Base-by-base conservation (phyloP, 805 yeast genomes). In the Suhomyces sp. region DNA sequence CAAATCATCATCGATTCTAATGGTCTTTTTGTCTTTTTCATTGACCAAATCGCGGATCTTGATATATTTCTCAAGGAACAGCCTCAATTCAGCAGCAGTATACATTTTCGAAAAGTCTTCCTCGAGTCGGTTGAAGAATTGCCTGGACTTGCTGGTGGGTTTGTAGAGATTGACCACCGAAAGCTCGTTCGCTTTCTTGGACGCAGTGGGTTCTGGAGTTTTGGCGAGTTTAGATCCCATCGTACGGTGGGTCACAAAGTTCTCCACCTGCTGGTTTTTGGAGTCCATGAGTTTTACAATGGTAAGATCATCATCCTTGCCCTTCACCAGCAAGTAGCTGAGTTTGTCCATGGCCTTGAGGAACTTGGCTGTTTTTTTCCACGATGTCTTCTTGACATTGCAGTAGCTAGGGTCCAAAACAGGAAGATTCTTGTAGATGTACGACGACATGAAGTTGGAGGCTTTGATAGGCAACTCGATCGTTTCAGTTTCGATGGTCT, bases 291-390 rank as follows among this genome's bases (percentile, higher is more conserved):
- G 59, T 6, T 79, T 72, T 2, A 77, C 72, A 19, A 93, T 73
- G 0, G 80, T 77, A 24, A 91, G 71, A 60, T 88, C 96, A 53
- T 92, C 97, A 37, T 85, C 94, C 61, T 89, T 88, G 6, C 96
- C 97, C 58, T 91, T 89, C 22, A 85, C 65, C 51, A 83, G 83
- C 20, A 94, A 54, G 50, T 85, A 80, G 1, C 83, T 82, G 43
- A 78, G 76, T 64, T 90, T 93, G 57, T 89, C 97, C 85, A 92
- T 89, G 6, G 87, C 84, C 63, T 90, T 93, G 50, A 93, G 70
- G 61, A 86, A 90, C 65, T 91, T 92, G 12, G 91, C 80, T 3
- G 93, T 83, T 63, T 93, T 93, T 67, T 88, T 91, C 96, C 96
- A 93, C 2, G 91, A 81, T 0, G 97, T 84, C 62, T 83, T 86